Base-by-base conservation (phyloP, 202 grass and related monocot species). In the Dendrocalamus latiflorus region DNA sequence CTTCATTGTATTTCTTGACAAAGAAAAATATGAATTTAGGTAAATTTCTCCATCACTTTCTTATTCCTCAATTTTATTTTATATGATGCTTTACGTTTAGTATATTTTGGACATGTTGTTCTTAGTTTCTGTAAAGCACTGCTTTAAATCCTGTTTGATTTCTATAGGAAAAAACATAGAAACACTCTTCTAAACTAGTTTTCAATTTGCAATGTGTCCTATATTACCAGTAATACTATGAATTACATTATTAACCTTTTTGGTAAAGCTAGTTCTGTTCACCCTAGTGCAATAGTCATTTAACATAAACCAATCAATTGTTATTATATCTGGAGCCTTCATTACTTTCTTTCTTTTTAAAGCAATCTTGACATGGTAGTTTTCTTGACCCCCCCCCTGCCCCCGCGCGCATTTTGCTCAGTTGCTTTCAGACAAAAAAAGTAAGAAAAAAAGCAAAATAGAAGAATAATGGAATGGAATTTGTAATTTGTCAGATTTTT, bases 11-110 rank as follows among this genome's bases (percentile, higher is more conserved):
- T 74, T 96, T 99, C 71, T 65, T 99, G 63, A 87, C 91, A 25
- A 99, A 99, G 89, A 99, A 99, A 85, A 95, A 91, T 38, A 83
- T 93, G 64, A 90, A 89, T 61, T 84, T 99, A 96, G 91, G 93
- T 96, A 92, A 85, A 41, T 78, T 84, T 4, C 70, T 49, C 58
- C 25, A n/a, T n/a, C n/a, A n/a, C n/a, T n/a, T n/a, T n/a, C n/a
- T n/a, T n/a, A n/a, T n/a, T n/a, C n/a, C 33, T 80, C 48, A 48
- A 1, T 42, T 34, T 57, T 73, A 74, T 82, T 20, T 38, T 78
- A 17, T 73, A 36, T 18, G 0, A 49, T 81, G 26, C 8, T 70
- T 65, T 59, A 49, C 70, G 6, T 53, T 74, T 66, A 20, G 8
- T 58, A 25, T 8, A 64, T 66, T 18, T 25, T 12, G 39, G 21